Evolutionary conservation across 352 stramenopile genomes (phyloP), one percentile per base, ranked within the genome.

Genomic region (Aphanomyces stellatus): DNA sequence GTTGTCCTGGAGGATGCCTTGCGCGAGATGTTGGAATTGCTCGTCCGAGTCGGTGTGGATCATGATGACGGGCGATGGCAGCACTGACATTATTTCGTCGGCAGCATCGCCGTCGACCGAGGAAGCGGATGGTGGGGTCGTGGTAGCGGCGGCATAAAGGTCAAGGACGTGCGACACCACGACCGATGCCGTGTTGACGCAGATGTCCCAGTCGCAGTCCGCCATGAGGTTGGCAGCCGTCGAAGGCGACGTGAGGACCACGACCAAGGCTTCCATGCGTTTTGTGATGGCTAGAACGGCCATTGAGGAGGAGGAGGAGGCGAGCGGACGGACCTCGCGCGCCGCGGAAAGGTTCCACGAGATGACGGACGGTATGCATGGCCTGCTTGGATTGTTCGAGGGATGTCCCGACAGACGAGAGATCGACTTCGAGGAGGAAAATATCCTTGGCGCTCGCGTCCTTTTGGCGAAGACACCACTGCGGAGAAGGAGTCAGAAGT

Each of bases 341-440:
- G 22, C 55, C 55, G 15, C 55, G 55, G n/a, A 53, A 64, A 13
- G 55, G 55, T 17, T 24, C 19, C 6, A 64, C 17, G 28, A 64
- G 31, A 17, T 46, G 22, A n/a, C 55, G 55, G 13, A 51, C 37
- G 15, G 22, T 31, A 28, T 34, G 22, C 37, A 64, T 3, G 28
- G 37, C 30, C 2, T 19, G 15, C 33, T 43, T 30, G 22, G 55
- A n/a, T n/a, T 51, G n/a, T 28, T 31, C 35, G 11, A 6, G 2
- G 7, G 34, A 30, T 31, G 37, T 33, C n/a, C n/a, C n/a, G 3
- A 34, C 5, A 15, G 55, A 43, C 19, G 55, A 64, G 2, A 64
- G n/a, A 35, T 64, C 55, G 55, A 51, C 55, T 64, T 64, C 55
- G 3, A 64, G 34, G 13, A 64, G 37, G 15, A 64, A 51, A 7